Percentiles rank a stretch among this genome's conserved stretches.
These are phyloP conservation scores for Acanthamoeba lenticulata DNA, from an alignment of 208 protist genomes.

Conservation along the genomic window DNA sequence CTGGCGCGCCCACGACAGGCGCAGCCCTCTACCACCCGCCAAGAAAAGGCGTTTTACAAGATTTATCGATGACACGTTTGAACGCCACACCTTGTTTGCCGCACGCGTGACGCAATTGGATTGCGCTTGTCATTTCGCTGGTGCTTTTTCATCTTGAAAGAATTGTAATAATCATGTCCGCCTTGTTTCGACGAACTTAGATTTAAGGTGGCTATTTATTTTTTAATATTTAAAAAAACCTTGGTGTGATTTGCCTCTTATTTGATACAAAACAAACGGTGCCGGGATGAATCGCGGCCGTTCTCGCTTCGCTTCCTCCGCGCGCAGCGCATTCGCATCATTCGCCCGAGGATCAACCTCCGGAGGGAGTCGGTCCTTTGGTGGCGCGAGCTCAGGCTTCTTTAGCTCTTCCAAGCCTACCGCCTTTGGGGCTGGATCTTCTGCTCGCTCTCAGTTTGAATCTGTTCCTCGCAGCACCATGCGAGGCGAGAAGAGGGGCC, in stretches of 20 bases:
- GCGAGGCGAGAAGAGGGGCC: not conserved
- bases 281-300: not conserved
- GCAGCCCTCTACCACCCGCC: not conserved
- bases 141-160: no score
- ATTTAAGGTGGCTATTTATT: no score
- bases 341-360: not conserved
- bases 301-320: not conserved
- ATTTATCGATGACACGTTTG: slow-evolving; percentile 22
- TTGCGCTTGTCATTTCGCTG: not conserved
- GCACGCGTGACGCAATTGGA: not conserved
- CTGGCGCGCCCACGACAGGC: no score
- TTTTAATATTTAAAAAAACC: no score
- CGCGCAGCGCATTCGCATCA: not conserved
- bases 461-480: not conserved
- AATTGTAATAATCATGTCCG: no score
- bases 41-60: not conserved
- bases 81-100: not conserved
- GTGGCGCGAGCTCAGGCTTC: not conserved
- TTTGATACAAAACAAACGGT: not conserved
- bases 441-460: not conserved
- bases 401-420: not conserved
- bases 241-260: not conserved
- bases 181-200: no score
- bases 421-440: not conserved
- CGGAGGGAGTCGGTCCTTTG: not conserved